Conservation (phyloP, 495 filamentous ascomycete species). For the Xylaria longipes region DNA sequence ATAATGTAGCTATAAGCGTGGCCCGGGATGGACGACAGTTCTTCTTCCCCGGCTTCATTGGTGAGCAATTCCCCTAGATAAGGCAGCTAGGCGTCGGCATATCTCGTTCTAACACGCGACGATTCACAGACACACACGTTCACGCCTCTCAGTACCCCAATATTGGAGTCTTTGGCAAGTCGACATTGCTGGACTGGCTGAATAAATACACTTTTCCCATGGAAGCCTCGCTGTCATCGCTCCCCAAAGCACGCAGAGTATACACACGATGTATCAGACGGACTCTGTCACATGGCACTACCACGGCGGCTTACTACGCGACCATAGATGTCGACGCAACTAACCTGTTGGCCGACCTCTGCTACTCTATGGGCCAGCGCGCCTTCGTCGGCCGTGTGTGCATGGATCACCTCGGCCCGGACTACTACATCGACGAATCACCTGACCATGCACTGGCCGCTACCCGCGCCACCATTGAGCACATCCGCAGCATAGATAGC, state of each 20-base stretch:
- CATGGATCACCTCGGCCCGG: constrained; percentile 82
- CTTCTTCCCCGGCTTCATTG: constrained; percentile 95
- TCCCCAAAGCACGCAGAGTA: constrained; percentile 58
- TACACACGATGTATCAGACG: constrained; percentile 78
- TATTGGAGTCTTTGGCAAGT: constrained; percentile 85
- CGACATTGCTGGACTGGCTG: constrained; percentile 90
- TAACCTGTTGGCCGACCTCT: constrained; percentile 85
- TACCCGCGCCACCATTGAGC: constrained; percentile 66
- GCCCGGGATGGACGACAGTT: constrained; percentile 69
- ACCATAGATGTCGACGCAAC: constrained; percentile 82
- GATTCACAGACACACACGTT: constrained; percentile 79
- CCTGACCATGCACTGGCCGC: constrained; percentile 60
- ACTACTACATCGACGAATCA: constrained; percentile 75
- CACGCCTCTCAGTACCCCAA: constrained; percentile 96
- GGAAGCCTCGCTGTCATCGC: constrained; percentile 70
- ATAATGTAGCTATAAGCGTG: constrained; percentile 48
- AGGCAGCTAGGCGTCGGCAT: constrained; percentile 13
- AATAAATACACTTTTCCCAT: constrained; percentile 95
- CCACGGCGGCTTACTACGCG: constrained; percentile 89
- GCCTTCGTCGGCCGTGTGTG: constrained; percentile 90
- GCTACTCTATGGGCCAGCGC: constrained; percentile 76
- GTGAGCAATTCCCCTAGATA: constrained; percentile 48
- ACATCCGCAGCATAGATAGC: constrained; percentile 74
- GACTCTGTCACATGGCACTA: constrained; percentile 89
- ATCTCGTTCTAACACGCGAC: constrained; percentile 18